Evolutionary conservation across 352 stramenopile genomes (phyloP).

Genomic region (Phytopythium helicoides): DNA sequence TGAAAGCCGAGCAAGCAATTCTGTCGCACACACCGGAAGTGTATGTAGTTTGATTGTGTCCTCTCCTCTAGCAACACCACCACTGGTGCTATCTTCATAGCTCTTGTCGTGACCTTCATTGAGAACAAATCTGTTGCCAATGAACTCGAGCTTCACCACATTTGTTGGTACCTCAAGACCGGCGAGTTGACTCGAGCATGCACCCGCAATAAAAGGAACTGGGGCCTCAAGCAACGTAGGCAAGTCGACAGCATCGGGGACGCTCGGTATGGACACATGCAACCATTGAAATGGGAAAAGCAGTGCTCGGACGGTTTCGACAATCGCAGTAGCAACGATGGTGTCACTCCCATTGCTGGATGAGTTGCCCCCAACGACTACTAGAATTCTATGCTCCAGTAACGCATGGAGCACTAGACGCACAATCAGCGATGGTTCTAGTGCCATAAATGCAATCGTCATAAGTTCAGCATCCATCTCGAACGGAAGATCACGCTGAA

Average conservation of each 20-base stretch:
- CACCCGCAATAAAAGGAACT: constrained; percentile 48
- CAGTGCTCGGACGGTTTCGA: constrained; percentile 40
- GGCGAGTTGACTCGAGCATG: constrained; percentile 30
- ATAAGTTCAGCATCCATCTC: constrained; percentile 50
- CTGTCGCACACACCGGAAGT: constrained; percentile 12
- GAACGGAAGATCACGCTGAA: constrained; percentile 46
- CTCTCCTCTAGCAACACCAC: too few relatives aligned
- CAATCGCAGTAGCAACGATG: constrained; percentile 41
- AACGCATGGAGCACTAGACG: constrained; percentile 43
- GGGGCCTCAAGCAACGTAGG: constrained; percentile 48
- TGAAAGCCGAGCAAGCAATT: constrained; percentile 11
- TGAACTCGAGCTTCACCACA: constrained; percentile 39
- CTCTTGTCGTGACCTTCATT: not conserved
- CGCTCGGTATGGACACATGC: constrained; percentile 50
- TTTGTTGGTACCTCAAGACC: constrained; percentile 28
- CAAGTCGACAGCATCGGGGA: constrained; percentile 48
- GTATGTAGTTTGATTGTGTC: constrained; percentile 5
- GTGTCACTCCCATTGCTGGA: constrained; percentile 22
- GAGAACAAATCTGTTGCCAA: constrained; percentile 23
- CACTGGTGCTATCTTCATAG: not conserved
- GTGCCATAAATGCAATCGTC: constrained; percentile 41
- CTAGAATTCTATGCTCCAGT: constrained; percentile 46
- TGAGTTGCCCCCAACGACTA: constrained; percentile 12
- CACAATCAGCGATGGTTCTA: constrained; percentile 32
- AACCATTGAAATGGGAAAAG: constrained; percentile 49